Conservation (phyloP, 371 early-diverging fungal species). For the Mucor irregularis region DNA sequence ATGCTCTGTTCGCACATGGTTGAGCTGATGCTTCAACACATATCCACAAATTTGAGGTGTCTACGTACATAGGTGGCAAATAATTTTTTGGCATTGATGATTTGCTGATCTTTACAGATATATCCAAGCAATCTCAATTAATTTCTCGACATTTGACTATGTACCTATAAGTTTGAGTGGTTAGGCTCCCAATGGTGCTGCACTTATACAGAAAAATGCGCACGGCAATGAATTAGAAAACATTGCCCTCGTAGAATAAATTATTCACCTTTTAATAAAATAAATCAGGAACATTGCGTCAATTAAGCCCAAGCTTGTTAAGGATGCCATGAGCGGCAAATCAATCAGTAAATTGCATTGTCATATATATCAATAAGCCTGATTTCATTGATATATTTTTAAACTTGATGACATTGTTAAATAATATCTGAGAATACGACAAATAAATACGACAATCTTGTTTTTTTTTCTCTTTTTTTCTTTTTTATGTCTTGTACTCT, state of each 20-base stretch:
- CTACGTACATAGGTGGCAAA: too few relatives aligned
- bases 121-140: too few relatives aligned
- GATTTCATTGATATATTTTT: not conserved
- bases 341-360: not conserved
- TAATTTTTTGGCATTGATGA: too few relatives aligned
- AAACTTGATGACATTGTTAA: not conserved
- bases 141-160: too few relatives aligned
- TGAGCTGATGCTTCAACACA: too few relatives aligned
- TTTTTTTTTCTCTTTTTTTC: not conserved
- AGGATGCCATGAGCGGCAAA: slow-evolving; percentile 20
- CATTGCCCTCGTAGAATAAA: slow-evolving; percentile 30
- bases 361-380: too few relatives aligned
- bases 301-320: not conserved
- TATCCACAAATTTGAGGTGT: too few relatives aligned
- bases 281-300: slow-evolving; percentile 17
- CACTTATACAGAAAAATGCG: slow-evolving; percentile 23
- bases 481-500: not conserved
- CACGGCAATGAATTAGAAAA: slow-evolving; percentile 32
- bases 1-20: too few relatives aligned
- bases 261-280: slow-evolving; percentile 29
- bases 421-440: slow-evolving; percentile 21
- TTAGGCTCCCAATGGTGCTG: too few relatives aligned
- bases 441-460: slow-evolving; percentile 12
- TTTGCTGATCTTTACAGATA: too few relatives aligned
- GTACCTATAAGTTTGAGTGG: too few relatives aligned